Evolutionary conservation across 331 rosid genomes (phyloP).

Genomic region (Malus hybrid): DNA sequence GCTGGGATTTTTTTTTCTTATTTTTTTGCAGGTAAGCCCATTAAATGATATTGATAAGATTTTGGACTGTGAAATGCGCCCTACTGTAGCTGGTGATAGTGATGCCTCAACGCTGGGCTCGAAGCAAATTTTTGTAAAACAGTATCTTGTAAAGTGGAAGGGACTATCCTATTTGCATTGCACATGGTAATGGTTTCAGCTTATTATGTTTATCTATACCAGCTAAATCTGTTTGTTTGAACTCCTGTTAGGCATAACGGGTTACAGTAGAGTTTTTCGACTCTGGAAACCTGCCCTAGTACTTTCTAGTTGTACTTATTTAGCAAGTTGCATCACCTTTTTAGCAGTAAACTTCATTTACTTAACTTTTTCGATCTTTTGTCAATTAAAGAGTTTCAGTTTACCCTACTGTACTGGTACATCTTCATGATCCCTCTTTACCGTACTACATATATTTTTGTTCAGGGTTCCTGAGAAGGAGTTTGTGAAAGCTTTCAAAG

Average conservation of each 20-base stretch:
- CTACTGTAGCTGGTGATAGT: constrained; percentile 62
- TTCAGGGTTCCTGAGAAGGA: constrained; percentile 94
- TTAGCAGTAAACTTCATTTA: background rate
- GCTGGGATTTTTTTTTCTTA: background rate
- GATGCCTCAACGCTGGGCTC: constrained; percentile 67
- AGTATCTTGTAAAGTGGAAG: constrained; percentile 98
- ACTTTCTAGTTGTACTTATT: background rate
- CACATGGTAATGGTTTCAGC: constrained; percentile 53
- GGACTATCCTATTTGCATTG: constrained; percentile 87
- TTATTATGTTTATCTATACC: background rate
- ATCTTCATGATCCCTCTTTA: background rate
- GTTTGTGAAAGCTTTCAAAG: constrained; percentile 80
- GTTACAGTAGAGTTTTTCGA: background rate
- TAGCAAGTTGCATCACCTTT: background rate
- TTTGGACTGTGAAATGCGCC: constrained; percentile 93
- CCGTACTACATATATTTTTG: background rate
- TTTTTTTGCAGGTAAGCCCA: constrained; percentile 80
- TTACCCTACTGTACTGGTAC: constrained; percentile 3
- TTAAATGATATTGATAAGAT: constrained; percentile 83
- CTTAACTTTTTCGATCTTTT: constrained; percentile 5
- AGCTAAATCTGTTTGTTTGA: constrained; percentile 13
- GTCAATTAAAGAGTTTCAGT: constrained; percentile 14
- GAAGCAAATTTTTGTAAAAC: constrained; percentile 88
- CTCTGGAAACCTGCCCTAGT: constrained; percentile 5
- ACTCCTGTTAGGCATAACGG: background rate